Evolutionary conservation across 2,329 filamentous ascomycete genomes (phyloP), one percentile per base, ranked within the genome.

Genomic region (Aspergillus hiratsukae): DNA sequence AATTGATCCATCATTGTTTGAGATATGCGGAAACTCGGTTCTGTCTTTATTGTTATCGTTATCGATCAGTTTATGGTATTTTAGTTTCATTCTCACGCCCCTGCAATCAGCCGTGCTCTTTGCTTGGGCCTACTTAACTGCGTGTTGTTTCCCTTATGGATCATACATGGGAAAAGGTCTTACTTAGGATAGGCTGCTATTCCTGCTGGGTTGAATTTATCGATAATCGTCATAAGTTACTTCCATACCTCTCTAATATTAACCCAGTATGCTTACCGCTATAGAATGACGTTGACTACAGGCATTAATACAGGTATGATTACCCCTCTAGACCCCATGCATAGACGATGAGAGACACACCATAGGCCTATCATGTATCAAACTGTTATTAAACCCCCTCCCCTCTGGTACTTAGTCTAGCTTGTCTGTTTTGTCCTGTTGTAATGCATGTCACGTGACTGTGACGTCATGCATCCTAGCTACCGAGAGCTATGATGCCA

Each of bases 401-500:
- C 7, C 11, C 27, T 7, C 31, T 7, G n/a, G n/a, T n/a, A n/a
- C n/a, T n/a, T n/a, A n/a, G n/a, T n/a, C n/a, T n/a, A n/a, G n/a
- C n/a, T n/a, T 50, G 28, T 23, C 23, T 9, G 40, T 17, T 51
- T 50, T 23, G 49, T 54, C 14, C 21, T 28, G 21, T 25, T 23
- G 21, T 5, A 19, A 10, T 11, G 3, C 3, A 17, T 45, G 19
- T 46, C 51, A 57, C 46, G 46, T 50, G 55, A 50, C 6, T 14
- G 28, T 51, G 46, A 55, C 28, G 54, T 27, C 21, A 31, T 6
- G 43, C 31, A 7, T 17, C 14, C 14, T 6, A 17, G 5, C 31
- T 41, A 41, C 46, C 54, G 37, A 29, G 17, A 48, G 54, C 35
- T 35, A 53, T 57, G 54, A 48, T 52, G 37, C 53, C 46, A 48